Base-by-base conservation (phyloP, 106 monocot genomes). In the Dioscorea alata region DNA sequence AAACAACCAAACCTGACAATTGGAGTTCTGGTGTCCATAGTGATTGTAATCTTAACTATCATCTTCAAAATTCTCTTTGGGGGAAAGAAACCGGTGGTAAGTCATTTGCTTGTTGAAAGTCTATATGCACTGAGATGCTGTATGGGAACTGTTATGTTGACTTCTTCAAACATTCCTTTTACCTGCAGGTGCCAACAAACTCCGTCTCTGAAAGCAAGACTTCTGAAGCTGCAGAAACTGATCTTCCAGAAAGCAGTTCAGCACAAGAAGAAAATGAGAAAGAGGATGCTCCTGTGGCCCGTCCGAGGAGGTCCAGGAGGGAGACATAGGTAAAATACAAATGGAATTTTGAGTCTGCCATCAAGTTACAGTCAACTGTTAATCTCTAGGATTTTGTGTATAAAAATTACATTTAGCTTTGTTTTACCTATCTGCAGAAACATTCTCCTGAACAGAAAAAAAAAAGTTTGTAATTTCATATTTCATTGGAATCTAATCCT, bases 1-100 rank as follows among this genome's bases (percentile, higher is more conserved):
- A 78, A 83, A 35, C 92, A 92, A 64, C 81, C 92, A 21, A 88
- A 92, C 63, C 33, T 92, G 48, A 83, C 92, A 2, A 81, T 88
- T 57, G 88, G 92, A n/a, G 63, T 93, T 72, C 67, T 88, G 8
- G 88, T 76, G 28, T 93, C 88, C 6, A 34, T 88, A 22, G 68
- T 75, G 35, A 74, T 88, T 17, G 88, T 88, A 6, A 20, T 86
- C 13, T 49, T 64, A 0, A 78, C 88, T 19, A 20, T 83, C 32
- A 51, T 88, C 69, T 66, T 86, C 77, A 88, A 67, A 48, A 65
- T 83, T 33, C 61, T 92, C 4, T 81, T 86, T 51, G 88, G 88
- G 4, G 81, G 85, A 51, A 86, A 86, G 83, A 93, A 86, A 67
- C 74, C 83, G 48, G 69, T 48, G 67, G 88, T 88, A 63, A 62